Evolutionary conservation across 2,329 filamentous ascomycete species (phyloP), one percentile per base, ranked within the genome.

Genomic region (Trichoderma asperellum): DNA sequence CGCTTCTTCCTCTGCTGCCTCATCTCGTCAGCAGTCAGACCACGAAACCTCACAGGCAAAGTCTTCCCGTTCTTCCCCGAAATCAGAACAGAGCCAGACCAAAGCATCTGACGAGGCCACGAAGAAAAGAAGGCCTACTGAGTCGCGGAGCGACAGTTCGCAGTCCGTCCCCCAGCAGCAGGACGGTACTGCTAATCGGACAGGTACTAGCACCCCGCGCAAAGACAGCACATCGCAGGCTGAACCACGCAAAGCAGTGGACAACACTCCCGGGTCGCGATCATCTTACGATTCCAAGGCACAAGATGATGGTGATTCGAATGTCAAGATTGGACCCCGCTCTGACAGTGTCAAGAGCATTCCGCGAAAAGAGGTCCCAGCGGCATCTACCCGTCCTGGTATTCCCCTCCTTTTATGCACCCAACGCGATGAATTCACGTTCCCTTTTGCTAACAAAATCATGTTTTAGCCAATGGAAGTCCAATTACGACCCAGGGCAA

Each of bases 351-450:
- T 77, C 65, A 89, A 87, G 72, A 75, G 83, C 24, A 86, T 91
- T 70, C 74, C 87, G 12, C 85, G 91, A 73, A 94, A 93, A 77
- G 91, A 94, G 58, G 75, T 91, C 52, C 81, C 85, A 5, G 68
- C 79, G 11, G 75, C 75, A 21, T 76, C 78, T 27, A 74, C 80
- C 29, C 82, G 82, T 72, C 82, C 79, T 73, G 76, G 85, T 87
- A 81, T 79, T 57, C 59, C 18, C 24, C 29, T 5, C 27, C 58
- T 14, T 40, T 53, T 12, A 18, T 63, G 34, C 11, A n/a, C 18
- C 4, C 53, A 4, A 12, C 32, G 21, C 47, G 14, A 40, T 43
- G n/a, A 21, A 60, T 61, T 60, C 55, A 60, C 32, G 11, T 47
- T 37, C 21, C 18, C 18, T 21, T 56, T 60, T 60, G 8, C 27